phyloP scores from a whole-genome alignment of 805 yeast genomes.

The Starmerella powellii region DNA sequence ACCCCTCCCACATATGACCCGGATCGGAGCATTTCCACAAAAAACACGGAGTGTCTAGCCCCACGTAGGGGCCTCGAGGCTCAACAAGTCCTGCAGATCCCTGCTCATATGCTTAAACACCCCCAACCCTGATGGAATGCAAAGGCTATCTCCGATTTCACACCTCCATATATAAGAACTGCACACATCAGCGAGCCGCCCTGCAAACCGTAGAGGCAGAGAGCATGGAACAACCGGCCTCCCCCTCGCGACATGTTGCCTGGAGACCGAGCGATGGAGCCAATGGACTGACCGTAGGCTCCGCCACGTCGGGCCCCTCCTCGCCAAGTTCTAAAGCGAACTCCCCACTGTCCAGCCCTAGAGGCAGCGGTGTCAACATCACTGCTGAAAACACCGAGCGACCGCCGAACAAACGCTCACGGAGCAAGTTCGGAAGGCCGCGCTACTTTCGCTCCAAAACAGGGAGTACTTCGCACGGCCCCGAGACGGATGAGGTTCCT shows the following conservation, averaged over 20 bases:
- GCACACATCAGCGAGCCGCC: no score
- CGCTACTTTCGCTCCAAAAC: conserved; percentile 7
- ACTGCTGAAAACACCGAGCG: conserved; percentile 5
- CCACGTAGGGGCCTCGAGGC: no score
- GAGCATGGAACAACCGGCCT: not conserved
- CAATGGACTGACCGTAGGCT: not conserved
- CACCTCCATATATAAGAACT: no score
- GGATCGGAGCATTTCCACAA: no score
- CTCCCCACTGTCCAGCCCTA: conserved; percentile 1
- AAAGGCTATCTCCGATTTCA: no score
- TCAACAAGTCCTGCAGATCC: no score
- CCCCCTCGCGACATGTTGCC: not conserved
- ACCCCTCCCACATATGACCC: no score
- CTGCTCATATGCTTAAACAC: no score
- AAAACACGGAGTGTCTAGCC: no score
- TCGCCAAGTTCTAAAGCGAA: not conserved
- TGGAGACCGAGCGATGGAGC: not conserved
- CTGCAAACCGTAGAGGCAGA: no score
- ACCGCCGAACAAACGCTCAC: conserved; percentile 5
- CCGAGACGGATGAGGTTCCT: conserved; percentile 6
- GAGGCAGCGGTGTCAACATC: not conserved
- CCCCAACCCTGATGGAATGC: no score
- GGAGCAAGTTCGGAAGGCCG: conserved; percentile 7
- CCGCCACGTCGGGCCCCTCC: not conserved
- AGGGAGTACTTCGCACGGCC: not conserved